Percentiles rank a stretch among this genome's conserved stretches.
These are phyloP conservation scores for Trichoderma sp. DNA, from an alignment of 2,329 filamentous ascomycete genomes.

Conservation along the genomic window DNA sequence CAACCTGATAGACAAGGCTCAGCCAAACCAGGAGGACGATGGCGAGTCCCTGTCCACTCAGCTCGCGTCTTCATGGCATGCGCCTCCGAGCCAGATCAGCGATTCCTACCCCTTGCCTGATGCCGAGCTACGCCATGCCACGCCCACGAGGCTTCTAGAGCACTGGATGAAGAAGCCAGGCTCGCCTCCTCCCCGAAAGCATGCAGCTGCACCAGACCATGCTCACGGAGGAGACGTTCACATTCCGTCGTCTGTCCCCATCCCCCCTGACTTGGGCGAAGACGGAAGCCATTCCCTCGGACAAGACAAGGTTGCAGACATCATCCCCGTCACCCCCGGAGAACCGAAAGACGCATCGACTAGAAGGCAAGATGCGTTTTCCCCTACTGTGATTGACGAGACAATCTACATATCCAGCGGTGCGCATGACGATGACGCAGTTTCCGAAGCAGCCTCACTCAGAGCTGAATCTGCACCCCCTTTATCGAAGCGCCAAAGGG, in stretches of 20 bases:
- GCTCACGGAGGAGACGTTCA: conserved; percentile 29
- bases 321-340: conserved; percentile 37
- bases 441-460: conserved; percentile 29
- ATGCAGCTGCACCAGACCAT: not conserved
- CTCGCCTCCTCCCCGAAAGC: not conserved
- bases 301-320: conserved; percentile 18
- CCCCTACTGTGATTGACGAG: conserved; percentile 32
- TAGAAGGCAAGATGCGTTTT: conserved; percentile 19
- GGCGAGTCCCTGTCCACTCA: conserved; percentile 5
- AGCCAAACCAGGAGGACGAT: not conserved
- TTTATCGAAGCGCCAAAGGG: conserved; percentile 36
- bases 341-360: not conserved
- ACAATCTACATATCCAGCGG: conserved; percentile 42
- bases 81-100: conserved; percentile 54
- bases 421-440: conserved; percentile 32
- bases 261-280: conserved; percentile 27
- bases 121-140: conserved; percentile 37
- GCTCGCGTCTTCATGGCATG: conserved; percentile 42
- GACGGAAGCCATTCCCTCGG: conserved; percentile 20
- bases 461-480: conserved; percentile 41
- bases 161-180: conserved; percentile 45
- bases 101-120: conserved; percentile 56
- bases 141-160: conserved; percentile 55
- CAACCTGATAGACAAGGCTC: not conserved
- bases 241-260: conserved; percentile 36